Base-by-base conservation (phyloP, 2,329 filamentous ascomycete species). In the Colletotrichum higginsianum region DNA sequence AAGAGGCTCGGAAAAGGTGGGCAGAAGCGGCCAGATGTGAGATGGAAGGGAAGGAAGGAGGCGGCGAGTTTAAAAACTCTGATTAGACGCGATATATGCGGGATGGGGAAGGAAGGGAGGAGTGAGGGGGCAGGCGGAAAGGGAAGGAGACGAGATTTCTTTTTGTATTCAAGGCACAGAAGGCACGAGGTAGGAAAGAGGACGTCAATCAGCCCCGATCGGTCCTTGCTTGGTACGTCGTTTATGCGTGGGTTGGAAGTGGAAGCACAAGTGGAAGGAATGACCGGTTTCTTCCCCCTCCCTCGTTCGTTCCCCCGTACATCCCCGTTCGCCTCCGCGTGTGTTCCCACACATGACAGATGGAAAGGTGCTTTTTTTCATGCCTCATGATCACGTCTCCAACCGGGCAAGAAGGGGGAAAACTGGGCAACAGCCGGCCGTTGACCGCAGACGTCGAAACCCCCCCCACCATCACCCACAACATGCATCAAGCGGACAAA, bases 341-440 rank as follows among this genome's bases (percentile, higher is more conserved):
- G 42, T 23, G 64, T 66, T 44, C 26, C 67, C 67, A 67, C 64
- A 62, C 21, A 9, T 57, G 49, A 46, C 67, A 16, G 67, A 56
- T 66, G 62, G 66, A 46, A 61, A 67, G 63, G 44, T 67, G 63
- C 46, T 63, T 67, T 71, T 58, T 16, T 56, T 56, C 65, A 44
- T 63, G 68, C 68, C 68, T 71, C 68, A 63, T 71, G 68, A 71
- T 71, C 68, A 67, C 35, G 40, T 55, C 38, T 67, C 56, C 67
- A 30, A 61, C 55, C 56, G 67, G 56, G 49, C 35, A 61, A 21
- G 26, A 21, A 52, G 30, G 11, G n/a, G n/a, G 18, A 61, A 60
- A 61, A 61, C 2, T 30, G 42, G 40, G 23, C n/a, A 38, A 23
- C 5, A 26, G 15, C 30, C 46, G 46, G 38, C 21, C 47, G 15